phyloP scores from a whole-genome alignment of 2,329 filamentous ascomycete species.

The Neopestalotiopsis rosae region DNA sequence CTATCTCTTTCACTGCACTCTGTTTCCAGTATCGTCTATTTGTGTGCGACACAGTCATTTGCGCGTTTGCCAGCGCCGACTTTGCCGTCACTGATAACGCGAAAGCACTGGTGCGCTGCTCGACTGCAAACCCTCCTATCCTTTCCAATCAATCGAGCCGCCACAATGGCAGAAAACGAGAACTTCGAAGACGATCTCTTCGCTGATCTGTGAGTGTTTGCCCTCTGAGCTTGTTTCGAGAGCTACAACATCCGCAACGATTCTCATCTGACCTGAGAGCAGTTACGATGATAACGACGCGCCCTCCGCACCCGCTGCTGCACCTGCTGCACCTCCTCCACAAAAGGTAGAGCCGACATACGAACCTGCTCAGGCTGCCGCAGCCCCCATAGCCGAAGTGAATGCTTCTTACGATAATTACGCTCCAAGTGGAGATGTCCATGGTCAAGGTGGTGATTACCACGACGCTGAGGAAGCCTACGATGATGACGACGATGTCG shows the following conservation, averaged over 20 bases:
- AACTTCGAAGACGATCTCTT: conserved; percentile 94
- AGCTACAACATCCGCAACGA: neutral
- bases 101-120: neutral
- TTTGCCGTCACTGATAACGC: neutral
- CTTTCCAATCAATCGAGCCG: conserved; percentile 17
- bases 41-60: neutral
- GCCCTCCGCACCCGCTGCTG: conserved; percentile 42
- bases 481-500: conserved; percentile 63
- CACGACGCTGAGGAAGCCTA: conserved; percentile 45
- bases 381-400: conserved; percentile 21
- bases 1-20: neutral
- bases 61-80: neutral
- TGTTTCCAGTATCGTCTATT: neutral
- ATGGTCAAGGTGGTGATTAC: conserved; percentile 45
- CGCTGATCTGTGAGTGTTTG: conserved; percentile 80
- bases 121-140: neutral
- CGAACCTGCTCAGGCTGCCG: conserved; percentile 28
- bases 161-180: conserved; percentile 77
- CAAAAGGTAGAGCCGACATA: conserved; percentile 20
- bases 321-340: conserved; percentile 13
- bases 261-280: conserved; percentile 15
- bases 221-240: neutral
- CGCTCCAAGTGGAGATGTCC: conserved; percentile 25
- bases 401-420: conserved; percentile 17
- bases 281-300: conserved; percentile 74